Evolutionary conservation across 768 basidiomycete genomes (phyloP).

Genomic region (Symmetrospora coprosmae): DNA sequence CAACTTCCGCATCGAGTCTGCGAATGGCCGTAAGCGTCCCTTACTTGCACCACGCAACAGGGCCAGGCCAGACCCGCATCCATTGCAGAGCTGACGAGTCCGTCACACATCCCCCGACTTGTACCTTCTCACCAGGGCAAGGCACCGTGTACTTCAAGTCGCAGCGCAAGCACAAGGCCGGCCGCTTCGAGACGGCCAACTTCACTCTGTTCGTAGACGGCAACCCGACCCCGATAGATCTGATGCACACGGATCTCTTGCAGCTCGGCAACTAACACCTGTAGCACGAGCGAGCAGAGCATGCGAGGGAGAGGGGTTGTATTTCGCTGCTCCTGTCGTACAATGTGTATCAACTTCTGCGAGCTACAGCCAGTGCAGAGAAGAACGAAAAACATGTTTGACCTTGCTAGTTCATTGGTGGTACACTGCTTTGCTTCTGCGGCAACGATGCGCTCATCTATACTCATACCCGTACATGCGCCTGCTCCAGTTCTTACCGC

Average conservation of each 20-base stretch:
- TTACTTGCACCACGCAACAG: too few relatives aligned
- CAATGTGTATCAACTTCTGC: too few relatives aligned
- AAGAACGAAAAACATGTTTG: too few relatives aligned
- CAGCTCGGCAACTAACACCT: neutral
- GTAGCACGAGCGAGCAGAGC: neutral
- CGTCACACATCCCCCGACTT: neutral
- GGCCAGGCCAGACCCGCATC: too few relatives aligned
- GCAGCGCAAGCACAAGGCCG: constrained; percentile 59
- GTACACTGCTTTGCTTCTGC: too few relatives aligned
- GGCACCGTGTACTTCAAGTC: constrained; percentile 74
- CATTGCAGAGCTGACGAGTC: neutral
- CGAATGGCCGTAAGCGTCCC: neutral
- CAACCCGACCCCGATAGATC: neutral
- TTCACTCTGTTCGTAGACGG: constrained; percentile 13
- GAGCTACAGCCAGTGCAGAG: too few relatives aligned
- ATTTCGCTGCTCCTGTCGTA: too few relatives aligned
- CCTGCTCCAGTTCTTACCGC: too few relatives aligned
- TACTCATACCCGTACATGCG: too few relatives aligned
- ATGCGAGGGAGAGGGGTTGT: too few relatives aligned
- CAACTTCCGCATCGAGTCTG: neutral
- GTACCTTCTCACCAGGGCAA: constrained; percentile 41
- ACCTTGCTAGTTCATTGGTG: too few relatives aligned
- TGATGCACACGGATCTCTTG: constrained; percentile 7
- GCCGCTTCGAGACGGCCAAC: constrained; percentile 49
- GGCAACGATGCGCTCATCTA: too few relatives aligned